phyloP scores from a whole-genome alignment of 768 basidiomycete genomes.

The Mycena alexandri region DNA sequence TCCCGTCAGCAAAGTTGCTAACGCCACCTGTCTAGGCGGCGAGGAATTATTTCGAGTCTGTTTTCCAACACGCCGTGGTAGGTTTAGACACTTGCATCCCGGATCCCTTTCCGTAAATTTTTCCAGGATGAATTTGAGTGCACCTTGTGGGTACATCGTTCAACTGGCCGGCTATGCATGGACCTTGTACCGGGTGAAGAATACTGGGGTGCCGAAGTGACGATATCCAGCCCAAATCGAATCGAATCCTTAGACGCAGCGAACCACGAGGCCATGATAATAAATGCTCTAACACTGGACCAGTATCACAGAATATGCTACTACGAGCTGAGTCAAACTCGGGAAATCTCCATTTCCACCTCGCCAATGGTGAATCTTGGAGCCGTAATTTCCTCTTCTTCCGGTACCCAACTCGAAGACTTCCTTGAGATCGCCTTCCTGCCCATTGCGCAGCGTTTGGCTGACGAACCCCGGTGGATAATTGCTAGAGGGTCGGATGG shows the following conservation, averaged over 20 bases:
- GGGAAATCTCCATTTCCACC: neutral
- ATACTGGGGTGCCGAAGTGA: too few relatives aligned
- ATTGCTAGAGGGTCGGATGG: neutral
- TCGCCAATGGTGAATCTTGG: neutral
- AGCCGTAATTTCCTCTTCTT: neutral
- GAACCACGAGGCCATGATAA: neutral
- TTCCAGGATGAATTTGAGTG: neutral
- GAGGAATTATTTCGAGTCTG: too few relatives aligned
- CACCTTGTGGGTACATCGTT: constrained; percentile 4
- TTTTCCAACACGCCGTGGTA: too few relatives aligned
- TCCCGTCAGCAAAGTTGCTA: too few relatives aligned
- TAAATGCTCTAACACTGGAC: neutral
- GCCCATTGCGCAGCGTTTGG: too few relatives aligned
- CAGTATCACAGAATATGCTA: neutral
- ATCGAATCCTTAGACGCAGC: neutral
- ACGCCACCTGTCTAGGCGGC: too few relatives aligned
- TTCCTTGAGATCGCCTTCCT: neutral
- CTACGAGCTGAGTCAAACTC: neutral
- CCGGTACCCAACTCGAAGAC: too few relatives aligned
- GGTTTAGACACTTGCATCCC: neutral
- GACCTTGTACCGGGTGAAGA: neutral
- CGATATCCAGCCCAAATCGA: neutral
- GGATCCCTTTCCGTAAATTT: neutral
- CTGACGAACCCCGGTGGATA: too few relatives aligned
- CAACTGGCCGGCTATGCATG: neutral